A percentile compares a stretch with the other conserved stretches of the same genome.
These are phyloP conservation scores for Coemansia sp. DNA, from an alignment of 192 early-diverging fungal species.

Conservation along the genomic window DNA sequence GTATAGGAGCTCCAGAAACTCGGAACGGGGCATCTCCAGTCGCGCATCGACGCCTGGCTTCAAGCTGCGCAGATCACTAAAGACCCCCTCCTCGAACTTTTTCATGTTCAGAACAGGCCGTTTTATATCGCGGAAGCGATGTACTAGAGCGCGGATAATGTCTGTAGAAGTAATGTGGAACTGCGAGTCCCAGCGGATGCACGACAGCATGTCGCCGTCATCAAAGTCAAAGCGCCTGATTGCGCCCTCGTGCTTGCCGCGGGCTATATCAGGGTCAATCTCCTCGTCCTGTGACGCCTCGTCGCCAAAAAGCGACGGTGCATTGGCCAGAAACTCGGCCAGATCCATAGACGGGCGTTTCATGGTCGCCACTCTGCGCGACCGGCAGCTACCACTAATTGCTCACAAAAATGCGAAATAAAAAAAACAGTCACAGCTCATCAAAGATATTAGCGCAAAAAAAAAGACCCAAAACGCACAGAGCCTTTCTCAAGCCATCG, in stretches of 20 bases:
- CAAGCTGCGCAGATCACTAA: slow-evolving; percentile 90
- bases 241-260: slow-evolving; percentile 34
- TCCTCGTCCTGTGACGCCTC: slow-evolving; percentile 46
- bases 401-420: background rate
- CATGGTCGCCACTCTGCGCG: slow-evolving; percentile 34
- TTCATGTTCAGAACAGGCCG: slow-evolving; percentile 84
- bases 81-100: slow-evolving; percentile 99
- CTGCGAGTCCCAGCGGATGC: slow-evolving; percentile 88
- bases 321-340: slow-evolving; percentile 49
- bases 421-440: background rate
- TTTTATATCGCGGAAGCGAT: slow-evolving; percentile 88
- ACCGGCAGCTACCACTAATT: slow-evolving; percentile 29
- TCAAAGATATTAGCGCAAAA: background rate
- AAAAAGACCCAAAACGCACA: slow-evolving; percentile 4
- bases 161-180: slow-evolving; percentile 97
- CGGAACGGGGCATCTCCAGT: slow-evolving; percentile 89
- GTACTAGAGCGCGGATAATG: slow-evolving; percentile 86
- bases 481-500: background rate
- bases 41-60: slow-evolving; percentile 93
- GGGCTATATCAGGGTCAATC: slow-evolving; percentile 43
- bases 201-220: slow-evolving; percentile 86
- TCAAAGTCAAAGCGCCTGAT: slow-evolving; percentile 61
- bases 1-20: slow-evolving; percentile 91
- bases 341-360: slow-evolving; percentile 35
- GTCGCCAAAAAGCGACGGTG: slow-evolving; percentile 52